Conservation (phyloP, 805 yeast species). For the Cyberlindnera subsufficiens region DNA sequence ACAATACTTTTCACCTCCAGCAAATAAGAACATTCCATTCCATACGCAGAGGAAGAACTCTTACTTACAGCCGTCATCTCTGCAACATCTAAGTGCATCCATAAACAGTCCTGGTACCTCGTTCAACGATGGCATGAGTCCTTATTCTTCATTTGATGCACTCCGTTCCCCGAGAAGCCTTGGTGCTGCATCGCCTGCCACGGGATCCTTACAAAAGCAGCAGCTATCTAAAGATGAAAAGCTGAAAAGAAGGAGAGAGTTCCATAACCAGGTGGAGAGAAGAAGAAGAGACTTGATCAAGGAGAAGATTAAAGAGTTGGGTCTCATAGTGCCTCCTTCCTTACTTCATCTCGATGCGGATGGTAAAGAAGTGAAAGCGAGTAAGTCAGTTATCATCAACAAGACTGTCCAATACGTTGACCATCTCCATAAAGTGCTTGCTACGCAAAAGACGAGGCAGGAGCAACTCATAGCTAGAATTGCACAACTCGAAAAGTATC, state of each 20-base stretch:
- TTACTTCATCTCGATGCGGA: slow-evolving; percentile 38
- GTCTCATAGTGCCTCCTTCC: slow-evolving; percentile 74
- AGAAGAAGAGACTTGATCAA: slow-evolving; percentile 87
- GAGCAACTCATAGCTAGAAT: slow-evolving; percentile 35
- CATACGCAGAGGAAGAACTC: neutral
- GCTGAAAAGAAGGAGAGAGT: slow-evolving; percentile 71
- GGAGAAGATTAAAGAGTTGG: slow-evolving; percentile 80
- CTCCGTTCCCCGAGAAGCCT: slow-evolving; percentile 27
- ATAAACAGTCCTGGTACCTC: slow-evolving; percentile 10
- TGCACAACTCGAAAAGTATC: slow-evolving; percentile 26
- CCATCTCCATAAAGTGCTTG: slow-evolving; percentile 56
- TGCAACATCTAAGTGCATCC: neutral
- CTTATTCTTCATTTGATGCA: slow-evolving; percentile 23
- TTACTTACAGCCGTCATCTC: neutral
- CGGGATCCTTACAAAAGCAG: slow-evolving; percentile 22
- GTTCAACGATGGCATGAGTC: slow-evolving; percentile 21
- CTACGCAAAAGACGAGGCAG: slow-evolving; percentile 46
- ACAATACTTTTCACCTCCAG: slow-evolving; percentile 23
- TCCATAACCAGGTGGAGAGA: slow-evolving; percentile 92
- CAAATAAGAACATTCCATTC: slow-evolving; percentile 13
- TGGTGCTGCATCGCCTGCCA: slow-evolving; percentile 24
- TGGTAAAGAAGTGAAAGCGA: slow-evolving; percentile 69
- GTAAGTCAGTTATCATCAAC: slow-evolving; percentile 72
- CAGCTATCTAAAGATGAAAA: slow-evolving; percentile 58
- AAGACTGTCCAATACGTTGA: slow-evolving; percentile 76